phyloP scores from a whole-genome alignment of 1,284 basidiomycete genomes.

The Sporisorium graminicola region DNA sequence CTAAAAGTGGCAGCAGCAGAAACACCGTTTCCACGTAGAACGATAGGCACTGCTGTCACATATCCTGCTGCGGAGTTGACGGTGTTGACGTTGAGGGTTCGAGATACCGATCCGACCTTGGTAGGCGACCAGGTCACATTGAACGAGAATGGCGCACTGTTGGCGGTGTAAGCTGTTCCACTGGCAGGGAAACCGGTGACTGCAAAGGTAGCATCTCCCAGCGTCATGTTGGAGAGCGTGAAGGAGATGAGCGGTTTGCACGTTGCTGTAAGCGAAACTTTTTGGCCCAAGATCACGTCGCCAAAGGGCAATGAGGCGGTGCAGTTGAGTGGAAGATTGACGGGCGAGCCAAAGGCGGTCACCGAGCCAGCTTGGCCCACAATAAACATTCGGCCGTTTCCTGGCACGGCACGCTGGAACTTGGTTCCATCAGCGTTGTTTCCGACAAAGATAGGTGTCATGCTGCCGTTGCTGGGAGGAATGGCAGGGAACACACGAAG shows the following conservation, averaged over 20 bases:
- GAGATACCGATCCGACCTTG: not conserved
- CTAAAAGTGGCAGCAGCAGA: not conserved
- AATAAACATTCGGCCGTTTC: conserved; percentile 22
- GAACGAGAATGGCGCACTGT: conserved; percentile 7
- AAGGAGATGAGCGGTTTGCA: conserved; percentile 9
- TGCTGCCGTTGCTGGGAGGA: conserved; percentile 10
- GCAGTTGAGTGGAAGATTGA: conserved; percentile 31
- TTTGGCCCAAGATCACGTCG: conserved; percentile 7
- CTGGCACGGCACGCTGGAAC: conserved; percentile 19
- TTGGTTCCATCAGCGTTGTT: conserved; percentile 7
- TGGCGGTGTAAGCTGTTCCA: too few species aligned
- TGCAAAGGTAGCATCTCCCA: conserved; percentile 4
- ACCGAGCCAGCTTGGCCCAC: conserved; percentile 7
- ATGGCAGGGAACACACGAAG: conserved; percentile 20
- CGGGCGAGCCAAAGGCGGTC: conserved; percentile 15
- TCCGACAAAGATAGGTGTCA: conserved; percentile 18
- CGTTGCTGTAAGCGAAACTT: conserved; percentile 4
- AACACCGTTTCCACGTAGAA: conserved; percentile 10
- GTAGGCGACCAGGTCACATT: conserved; percentile 28
- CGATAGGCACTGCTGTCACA: conserved; percentile 8
- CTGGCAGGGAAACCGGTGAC: conserved; percentile 4
- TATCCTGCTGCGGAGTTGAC: too few species aligned
- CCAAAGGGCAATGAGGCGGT: conserved; percentile 11
- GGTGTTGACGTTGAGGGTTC: conserved; percentile 17
- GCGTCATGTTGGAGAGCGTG: not conserved